These are phyloP conservation scores for Botryobasidium botryosum DNA, from an alignment of 768 basidiomycete species.

Conservation along the genomic window DNA sequence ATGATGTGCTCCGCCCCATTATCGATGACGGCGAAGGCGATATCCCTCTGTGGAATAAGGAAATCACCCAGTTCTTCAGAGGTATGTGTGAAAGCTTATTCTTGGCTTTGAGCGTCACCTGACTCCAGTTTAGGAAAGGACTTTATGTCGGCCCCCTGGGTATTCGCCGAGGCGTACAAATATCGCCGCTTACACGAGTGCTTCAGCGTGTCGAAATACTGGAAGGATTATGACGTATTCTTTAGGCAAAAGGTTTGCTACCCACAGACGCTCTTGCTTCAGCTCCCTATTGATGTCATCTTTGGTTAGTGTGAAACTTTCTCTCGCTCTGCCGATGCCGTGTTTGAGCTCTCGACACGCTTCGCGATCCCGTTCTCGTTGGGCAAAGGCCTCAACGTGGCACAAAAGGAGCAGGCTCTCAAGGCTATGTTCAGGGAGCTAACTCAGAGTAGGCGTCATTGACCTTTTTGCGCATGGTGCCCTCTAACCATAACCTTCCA, in stretches of 20 bases:
- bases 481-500: too few species aligned
- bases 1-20: slow-evolving; percentile 65
- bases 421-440: slow-evolving; percentile 77
- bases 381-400: slow-evolving; percentile 24
- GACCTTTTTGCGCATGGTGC: slow-evolving; percentile 18
- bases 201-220: slow-evolving; percentile 81
- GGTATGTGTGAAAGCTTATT: slow-evolving; percentile 27
- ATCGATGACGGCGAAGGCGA: slow-evolving; percentile 84
- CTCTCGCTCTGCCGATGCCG: slow-evolving; percentile 78
- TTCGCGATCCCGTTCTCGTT: slow-evolving; percentile 74
- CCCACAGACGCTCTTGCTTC: not conserved
- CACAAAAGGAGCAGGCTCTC: slow-evolving; percentile 37
- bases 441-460: too few species aligned
- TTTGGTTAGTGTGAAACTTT: slow-evolving; percentile 73
- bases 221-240: slow-evolving; percentile 86
- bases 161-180: slow-evolving; percentile 91
- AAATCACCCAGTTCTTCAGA: slow-evolving; percentile 87
- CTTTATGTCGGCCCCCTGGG: slow-evolving; percentile 93
- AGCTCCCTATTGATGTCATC: slow-evolving; percentile 9
- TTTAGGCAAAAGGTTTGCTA: slow-evolving; percentile 66
- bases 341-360: slow-evolving; percentile 84
- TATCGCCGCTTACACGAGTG: slow-evolving; percentile 84
- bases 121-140: slow-evolving; percentile 41
- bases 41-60: slow-evolving; percentile 92
- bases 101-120: not conserved